Percentiles rank a stretch among this genome's conserved stretches.
Conservation (phyloP, 805 yeast genomes). For the Saccharomycopsis sp. region DNA sequence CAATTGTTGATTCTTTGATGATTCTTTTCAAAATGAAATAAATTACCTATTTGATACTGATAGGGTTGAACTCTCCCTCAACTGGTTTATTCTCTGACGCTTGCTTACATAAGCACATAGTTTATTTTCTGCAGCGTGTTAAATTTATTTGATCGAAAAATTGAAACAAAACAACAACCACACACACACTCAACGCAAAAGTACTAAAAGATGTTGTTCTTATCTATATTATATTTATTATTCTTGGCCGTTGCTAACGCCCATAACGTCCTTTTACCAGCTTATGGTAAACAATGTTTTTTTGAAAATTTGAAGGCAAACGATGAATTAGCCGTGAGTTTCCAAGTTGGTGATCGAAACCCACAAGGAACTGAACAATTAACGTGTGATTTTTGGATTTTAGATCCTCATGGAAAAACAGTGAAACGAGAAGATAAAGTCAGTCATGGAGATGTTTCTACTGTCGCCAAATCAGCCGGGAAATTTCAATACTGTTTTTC, state of each 20-base stretch:
- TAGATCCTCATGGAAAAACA: slow-evolving; percentile 43
- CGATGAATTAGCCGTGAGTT: slow-evolving; percentile 81
- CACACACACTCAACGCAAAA: background rate
- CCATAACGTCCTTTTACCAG: slow-evolving; percentile 76
- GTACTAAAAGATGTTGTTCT: background rate
- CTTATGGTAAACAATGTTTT: slow-evolving; percentile 83
- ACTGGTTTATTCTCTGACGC: no score
- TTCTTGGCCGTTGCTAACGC: slow-evolving; percentile 34
- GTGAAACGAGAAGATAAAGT: slow-evolving; percentile 44
- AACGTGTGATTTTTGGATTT: slow-evolving; percentile 58
- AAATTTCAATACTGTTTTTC: slow-evolving; percentile 85
- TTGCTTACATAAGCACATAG: no score
- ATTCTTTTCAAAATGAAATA: no score
- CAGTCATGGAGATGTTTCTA: slow-evolving; percentile 74
- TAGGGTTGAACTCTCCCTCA: no score
- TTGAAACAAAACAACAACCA: background rate
- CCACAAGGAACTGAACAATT: slow-evolving; percentile 61
- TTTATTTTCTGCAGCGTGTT: no score
- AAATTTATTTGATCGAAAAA: background rate
- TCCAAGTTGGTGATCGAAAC: slow-evolving; percentile 91
- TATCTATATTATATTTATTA: slow-evolving; percentile 7
- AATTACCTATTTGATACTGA: no score
- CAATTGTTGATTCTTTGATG: no score
- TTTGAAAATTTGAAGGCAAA: slow-evolving; percentile 74
- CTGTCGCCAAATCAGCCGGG: slow-evolving; percentile 62